Base-by-base conservation (phyloP, 495 filamentous ascomycete genomes). In the Penicillium malachiteum region DNA sequence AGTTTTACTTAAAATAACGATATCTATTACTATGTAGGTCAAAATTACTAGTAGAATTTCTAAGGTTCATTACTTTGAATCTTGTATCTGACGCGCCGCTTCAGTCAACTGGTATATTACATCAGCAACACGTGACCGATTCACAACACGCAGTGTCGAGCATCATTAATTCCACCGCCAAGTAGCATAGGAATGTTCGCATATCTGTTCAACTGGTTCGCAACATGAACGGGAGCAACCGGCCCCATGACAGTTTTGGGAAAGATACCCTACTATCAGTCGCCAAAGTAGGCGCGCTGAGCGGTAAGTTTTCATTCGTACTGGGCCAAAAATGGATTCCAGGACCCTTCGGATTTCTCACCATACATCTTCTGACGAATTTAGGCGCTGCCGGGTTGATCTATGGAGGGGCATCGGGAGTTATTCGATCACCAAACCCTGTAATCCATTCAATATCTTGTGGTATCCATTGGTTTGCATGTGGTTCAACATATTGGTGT, bases 401-500 rank as follows among this genome's bases (percentile, higher is more conserved):
- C 26, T 71, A 85, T 52, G 92, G 92, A 52, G 86, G 86, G 48
- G 78, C 82, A 40, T 69, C 75, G 33, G 90, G 88, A 26, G 85
- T 90, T 31, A 60, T 91, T 32, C 78, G 84, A 62, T 87, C 85
- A 21, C 81, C 74, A 14, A 84, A 87, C 38, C 78, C 84, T 10
- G 69, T 81, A 8, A 69, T 96, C 5, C 94, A 92, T 72, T 84
- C 90, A 5, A 43, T 86, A 35, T 81, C 84, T 50, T 83, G 85
- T 31, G 87, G 89, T 35, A 74, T 88, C 39, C 91, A 96, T 72
- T 96, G 88, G 81, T 89, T 87, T 72, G 73, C 78, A 38, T 81
- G 95, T 42, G 90, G 91, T 31, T 82, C 79, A 42, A 86, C 84
- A 14, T 98, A 87, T 68, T 90, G 82, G 78, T 88, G 89, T 95